These are phyloP conservation scores for Fusarium sp. DNA, from an alignment of 2,329 filamentous ascomycete genomes.

Conservation along the genomic window DNA sequence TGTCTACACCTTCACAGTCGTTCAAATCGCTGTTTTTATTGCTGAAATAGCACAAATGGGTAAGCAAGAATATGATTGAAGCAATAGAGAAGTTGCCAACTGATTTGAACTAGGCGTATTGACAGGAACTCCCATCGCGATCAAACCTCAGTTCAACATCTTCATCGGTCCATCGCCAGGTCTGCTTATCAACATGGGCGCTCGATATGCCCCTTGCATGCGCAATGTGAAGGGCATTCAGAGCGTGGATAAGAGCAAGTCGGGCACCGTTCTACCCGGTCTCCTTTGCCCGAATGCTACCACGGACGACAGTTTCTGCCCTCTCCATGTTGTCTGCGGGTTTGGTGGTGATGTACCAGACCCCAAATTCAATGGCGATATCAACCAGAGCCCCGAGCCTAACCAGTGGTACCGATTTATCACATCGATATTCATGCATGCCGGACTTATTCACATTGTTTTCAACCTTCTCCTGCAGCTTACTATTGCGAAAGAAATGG, in stretches of 20 bases:
- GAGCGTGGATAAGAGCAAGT: slow-evolving; percentile 55
- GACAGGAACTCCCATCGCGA: slow-evolving; percentile 83
- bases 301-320: slow-evolving; percentile 71
- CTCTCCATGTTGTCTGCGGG: slow-evolving; percentile 84
- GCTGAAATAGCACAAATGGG: slow-evolving; percentile 88
- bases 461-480: slow-evolving; percentile 96
- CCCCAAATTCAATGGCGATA: slow-evolving; percentile 68
- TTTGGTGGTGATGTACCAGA: slow-evolving; percentile 78
- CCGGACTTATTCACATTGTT: slow-evolving; percentile 91
- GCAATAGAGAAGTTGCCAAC: slow-evolving; percentile 12
- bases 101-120: slow-evolving; percentile 68
- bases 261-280: slow-evolving; percentile 50
- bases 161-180: slow-evolving; percentile 96
- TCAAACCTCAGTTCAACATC: slow-evolving; percentile 88
- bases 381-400: slow-evolving; percentile 70
- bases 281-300: slow-evolving; percentile 90
- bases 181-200: slow-evolving; percentile 96
- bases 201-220: slow-evolving; percentile 94
- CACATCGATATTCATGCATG: slow-evolving; percentile 93
- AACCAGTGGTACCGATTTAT: slow-evolving; percentile 99
- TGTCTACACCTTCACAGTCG: slow-evolving; percentile 81
- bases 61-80: slow-evolving; percentile 57
- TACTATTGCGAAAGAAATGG: slow-evolving; percentile 92
- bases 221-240: slow-evolving; percentile 80
- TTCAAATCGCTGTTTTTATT: slow-evolving; percentile 89